Percentiles rank a stretch among this genome's conserved stretches.
Conservation (phyloP, 2,329 filamentous ascomycete genomes). For the Pseudogymnoascus sp. region DNA sequence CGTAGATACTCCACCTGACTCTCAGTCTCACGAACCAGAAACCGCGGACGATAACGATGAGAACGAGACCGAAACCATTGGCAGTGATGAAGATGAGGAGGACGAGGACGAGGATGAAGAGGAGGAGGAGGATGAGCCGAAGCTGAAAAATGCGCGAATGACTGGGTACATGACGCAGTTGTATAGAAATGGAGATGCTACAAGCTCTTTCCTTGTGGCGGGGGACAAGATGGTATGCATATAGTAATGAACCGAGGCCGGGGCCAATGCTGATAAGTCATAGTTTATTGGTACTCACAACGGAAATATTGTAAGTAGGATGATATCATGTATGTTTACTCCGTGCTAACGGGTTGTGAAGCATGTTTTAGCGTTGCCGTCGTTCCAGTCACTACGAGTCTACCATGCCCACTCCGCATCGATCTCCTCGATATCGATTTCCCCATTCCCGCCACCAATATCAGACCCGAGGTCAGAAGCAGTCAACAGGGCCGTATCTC, state of each 20-base stretch:
- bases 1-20: slow-evolving; percentile 16
- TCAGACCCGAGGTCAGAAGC: slow-evolving; percentile 30
- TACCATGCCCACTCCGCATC: slow-evolving; percentile 93
- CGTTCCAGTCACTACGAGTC: slow-evolving; percentile 70
- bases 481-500: slow-evolving; percentile 28
- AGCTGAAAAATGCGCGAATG: slow-evolving; percentile 83
- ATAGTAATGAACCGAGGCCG: background rate
- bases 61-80: slow-evolving; percentile 38
- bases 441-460: slow-evolving; percentile 67
- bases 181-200: slow-evolving; percentile 92
- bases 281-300: slow-evolving; percentile 92
- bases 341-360: slow-evolving; percentile 34
- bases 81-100: slow-evolving; percentile 41
- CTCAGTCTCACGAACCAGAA: slow-evolving; percentile 18
- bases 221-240: slow-evolving; percentile 86
- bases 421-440: slow-evolving; percentile 82
- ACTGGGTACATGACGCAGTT: slow-evolving; percentile 72
- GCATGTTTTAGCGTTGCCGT: slow-evolving; percentile 80
- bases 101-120: slow-evolving; percentile 66
- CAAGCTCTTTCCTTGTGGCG: slow-evolving; percentile 79
- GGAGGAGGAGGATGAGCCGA: slow-evolving; percentile 87
- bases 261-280: slow-evolving; percentile 28
- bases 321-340: slow-evolving; percentile 15
- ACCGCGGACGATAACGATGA: slow-evolving; percentile 16
- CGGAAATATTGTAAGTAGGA: slow-evolving; percentile 74